Evolutionary conservation across 2,329 filamentous ascomycete genomes (phyloP).

Genomic region (Dactylonectria macrodidyma): DNA sequence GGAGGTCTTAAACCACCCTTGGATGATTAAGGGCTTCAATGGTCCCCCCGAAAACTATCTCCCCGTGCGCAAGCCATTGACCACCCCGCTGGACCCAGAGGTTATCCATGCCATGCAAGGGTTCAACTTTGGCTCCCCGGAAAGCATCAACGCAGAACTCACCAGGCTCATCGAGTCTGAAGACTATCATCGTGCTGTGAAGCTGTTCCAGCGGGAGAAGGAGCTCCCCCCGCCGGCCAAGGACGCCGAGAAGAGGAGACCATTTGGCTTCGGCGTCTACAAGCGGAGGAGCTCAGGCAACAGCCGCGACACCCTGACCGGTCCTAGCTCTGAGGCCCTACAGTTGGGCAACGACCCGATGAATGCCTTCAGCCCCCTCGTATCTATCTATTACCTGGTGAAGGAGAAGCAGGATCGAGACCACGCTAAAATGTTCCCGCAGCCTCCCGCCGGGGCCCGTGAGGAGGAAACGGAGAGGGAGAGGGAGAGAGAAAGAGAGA

Average conservation of each 20-base stretch:
- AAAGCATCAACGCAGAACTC: constrained; percentile 86
- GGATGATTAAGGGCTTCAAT: constrained; percentile 94
- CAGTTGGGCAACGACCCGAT: constrained; percentile 87
- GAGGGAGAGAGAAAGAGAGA: constrained; percentile 41
- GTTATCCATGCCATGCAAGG: constrained; percentile 96
- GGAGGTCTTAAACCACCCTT: constrained; percentile 95
- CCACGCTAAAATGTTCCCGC: constrained; percentile 55
- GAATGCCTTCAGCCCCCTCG: constrained; percentile 92
- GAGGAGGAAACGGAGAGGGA: constrained; percentile 51
- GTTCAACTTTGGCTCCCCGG: constrained; percentile 94
- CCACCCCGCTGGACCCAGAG: constrained; percentile 84
- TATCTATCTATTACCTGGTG: constrained; percentile 97
- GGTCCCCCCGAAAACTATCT: constrained; percentile 91
- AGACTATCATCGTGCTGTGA: constrained; percentile 89
- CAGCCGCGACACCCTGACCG: constrained; percentile 88
- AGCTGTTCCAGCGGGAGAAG: constrained; percentile 77
- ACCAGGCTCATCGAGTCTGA: constrained; percentile 90
- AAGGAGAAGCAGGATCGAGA: constrained; percentile 93
- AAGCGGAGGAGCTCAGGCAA: constrained; percentile 91
- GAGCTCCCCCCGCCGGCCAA: constrained; percentile 70
- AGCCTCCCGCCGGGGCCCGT: constrained; percentile 61
- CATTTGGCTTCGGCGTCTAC: constrained; percentile 95
- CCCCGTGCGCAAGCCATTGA: constrained; percentile 84
- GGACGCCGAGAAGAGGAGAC: constrained; percentile 85
- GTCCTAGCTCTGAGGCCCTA: constrained; percentile 90